These are phyloP conservation scores for Diutina rugosa DNA, from an alignment of 1,139 yeast genomes.

Conservation along the genomic window DNA sequence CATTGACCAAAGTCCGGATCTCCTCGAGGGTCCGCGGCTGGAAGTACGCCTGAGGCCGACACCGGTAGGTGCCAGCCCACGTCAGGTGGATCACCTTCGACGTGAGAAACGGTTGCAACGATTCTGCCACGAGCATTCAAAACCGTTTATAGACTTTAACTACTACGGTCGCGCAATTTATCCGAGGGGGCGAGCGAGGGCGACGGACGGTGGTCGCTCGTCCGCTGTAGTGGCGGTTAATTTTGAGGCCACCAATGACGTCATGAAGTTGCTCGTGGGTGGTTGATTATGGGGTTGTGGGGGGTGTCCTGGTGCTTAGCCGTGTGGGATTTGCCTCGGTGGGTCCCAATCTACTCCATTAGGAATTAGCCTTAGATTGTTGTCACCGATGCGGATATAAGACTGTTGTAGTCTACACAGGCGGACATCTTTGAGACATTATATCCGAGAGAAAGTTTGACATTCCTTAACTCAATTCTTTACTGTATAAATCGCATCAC, in stretches of 20 bases:
- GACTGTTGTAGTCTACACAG: no score
- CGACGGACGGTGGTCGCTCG: no score
- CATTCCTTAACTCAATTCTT: no score
- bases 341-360: neutral
- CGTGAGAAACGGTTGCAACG: conserved; percentile 20
- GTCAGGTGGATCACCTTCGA: conserved; percentile 43
- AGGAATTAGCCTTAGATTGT: no score
- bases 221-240: neutral
- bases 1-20: conserved; percentile 46
- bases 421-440: no score
- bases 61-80: conserved; percentile 85
- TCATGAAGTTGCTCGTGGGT: neutral
- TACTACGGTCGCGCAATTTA: neutral
- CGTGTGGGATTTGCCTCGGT: neutral
- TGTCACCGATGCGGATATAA: no score
- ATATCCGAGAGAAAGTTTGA: no score
- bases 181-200: neutral
- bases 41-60: conserved; percentile 65
- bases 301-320: no score
- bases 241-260: neutral
- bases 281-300: neutral
- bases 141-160: neutral
- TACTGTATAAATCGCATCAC: no score
- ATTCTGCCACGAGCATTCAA: conserved; percentile 6
- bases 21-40: conserved; percentile 63